Conservation (phyloP, 345 rosid genomes). For the Camelina sativa region DNA sequence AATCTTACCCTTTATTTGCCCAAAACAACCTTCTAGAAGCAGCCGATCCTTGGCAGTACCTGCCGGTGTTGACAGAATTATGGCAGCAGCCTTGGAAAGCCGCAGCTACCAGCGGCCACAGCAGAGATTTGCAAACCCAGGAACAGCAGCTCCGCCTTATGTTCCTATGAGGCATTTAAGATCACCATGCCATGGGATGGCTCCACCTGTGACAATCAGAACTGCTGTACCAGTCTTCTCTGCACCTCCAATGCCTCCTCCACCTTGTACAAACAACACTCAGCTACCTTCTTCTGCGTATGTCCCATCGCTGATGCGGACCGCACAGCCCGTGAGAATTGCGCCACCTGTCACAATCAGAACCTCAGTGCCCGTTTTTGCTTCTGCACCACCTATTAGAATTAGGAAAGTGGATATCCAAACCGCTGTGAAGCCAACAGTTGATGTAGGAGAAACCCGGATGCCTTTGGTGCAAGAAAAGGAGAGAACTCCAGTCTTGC, state of each 20-base stretch:
- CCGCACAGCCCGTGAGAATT: conserved; percentile 49
- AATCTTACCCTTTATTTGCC: conserved; percentile 88
- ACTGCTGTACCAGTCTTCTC: conserved; percentile 79
- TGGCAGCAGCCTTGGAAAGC: conserved; percentile 47
- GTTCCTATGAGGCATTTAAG: conserved; percentile 75
- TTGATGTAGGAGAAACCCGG: conserved; percentile 27
- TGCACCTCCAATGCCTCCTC: conserved; percentile 71
- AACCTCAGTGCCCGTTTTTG: conserved; percentile 71
- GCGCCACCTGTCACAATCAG: conserved; percentile 81
- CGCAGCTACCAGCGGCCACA: conserved; percentile 47
- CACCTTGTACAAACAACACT: conserved; percentile 53
- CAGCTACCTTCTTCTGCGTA: conserved; percentile 52
- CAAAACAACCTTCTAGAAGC: conserved; percentile 63
- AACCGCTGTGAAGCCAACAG: conserved; percentile 27
- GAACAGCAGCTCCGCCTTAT: conserved; percentile 78
- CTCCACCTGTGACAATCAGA: conserved; percentile 89
- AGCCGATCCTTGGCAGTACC: conserved; percentile 52
- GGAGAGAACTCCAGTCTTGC: conserved; percentile 23
- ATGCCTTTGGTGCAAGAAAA: not conserved
- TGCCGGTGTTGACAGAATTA: conserved; percentile 29
- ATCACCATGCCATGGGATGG: conserved; percentile 66
- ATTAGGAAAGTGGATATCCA: conserved; percentile 52
- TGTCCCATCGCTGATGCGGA: conserved; percentile 49
- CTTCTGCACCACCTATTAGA: conserved; percentile 54
- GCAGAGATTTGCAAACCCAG: conserved; percentile 73